Conservation (phyloP, 176 grass and related monocot genomes). For the Chrysopogon serrulatus region DNA sequence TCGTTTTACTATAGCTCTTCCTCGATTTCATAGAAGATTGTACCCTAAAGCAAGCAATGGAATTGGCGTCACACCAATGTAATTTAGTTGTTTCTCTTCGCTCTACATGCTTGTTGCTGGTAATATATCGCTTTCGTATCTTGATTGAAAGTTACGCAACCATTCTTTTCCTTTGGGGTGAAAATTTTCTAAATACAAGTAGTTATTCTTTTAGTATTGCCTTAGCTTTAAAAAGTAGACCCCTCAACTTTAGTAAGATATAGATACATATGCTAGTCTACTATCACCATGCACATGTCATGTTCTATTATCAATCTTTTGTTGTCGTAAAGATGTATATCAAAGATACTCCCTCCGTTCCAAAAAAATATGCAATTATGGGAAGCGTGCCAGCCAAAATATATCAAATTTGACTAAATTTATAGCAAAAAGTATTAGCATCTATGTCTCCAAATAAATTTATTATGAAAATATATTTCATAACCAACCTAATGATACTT, state of each 20-base stretch:
- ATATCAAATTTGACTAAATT: too few relatives aligned
- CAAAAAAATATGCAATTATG: too few relatives aligned
- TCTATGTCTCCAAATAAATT: too few relatives aligned
- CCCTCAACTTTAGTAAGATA: conserved; percentile 3
- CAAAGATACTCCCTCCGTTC: too few relatives aligned
- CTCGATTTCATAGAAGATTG: neutral
- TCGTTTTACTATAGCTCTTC: neutral
- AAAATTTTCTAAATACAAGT: neutral
- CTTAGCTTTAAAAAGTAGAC: neutral
- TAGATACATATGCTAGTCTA: neutral
- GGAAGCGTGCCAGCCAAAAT: too few relatives aligned
- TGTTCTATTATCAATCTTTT: neutral
- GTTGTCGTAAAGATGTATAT: neutral
- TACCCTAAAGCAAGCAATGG: neutral
- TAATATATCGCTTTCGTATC: neutral
- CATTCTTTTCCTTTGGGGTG: neutral
- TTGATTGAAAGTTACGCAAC: neutral
- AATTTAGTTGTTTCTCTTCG: too few relatives aligned
- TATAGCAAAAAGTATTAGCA: too few relatives aligned
- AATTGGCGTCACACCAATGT: neutral
- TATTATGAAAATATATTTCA: too few relatives aligned
- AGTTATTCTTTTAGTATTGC: too few relatives aligned
- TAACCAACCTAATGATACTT: too few relatives aligned
- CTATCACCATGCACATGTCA: neutral
- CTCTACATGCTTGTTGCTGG: too few relatives aligned